These are phyloP conservation scores for Chaetomiaceae sp. DNA, from an alignment of 2,329 filamentous ascomycete species.

Conservation along the genomic window DNA sequence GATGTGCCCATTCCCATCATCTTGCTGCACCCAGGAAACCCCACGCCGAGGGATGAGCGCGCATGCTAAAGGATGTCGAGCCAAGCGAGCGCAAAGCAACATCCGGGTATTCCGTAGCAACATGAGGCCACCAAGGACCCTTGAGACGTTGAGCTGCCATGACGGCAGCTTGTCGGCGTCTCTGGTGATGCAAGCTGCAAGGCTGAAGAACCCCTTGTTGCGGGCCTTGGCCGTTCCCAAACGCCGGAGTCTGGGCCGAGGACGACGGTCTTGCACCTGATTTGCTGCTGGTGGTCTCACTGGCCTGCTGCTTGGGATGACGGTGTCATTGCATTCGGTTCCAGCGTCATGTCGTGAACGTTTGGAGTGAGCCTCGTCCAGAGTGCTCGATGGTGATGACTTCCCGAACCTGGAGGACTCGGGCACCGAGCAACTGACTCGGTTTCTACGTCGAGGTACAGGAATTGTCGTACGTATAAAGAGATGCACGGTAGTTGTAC, in stretches of 20 bases:
- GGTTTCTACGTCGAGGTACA: too few relatives aligned
- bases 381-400: not conserved
- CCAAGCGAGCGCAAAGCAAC: not conserved
- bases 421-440: not conserved
- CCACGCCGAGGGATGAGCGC: not conserved
- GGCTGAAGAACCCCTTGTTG: slow-evolving; percentile 3
- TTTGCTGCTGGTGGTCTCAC: slow-evolving; percentile 7
- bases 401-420: not conserved
- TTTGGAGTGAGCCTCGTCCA: not conserved
- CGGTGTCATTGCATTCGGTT: slow-evolving; percentile 9
- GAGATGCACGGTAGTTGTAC: too few relatives aligned
- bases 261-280: not conserved
- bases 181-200: slow-evolving; percentile 14
- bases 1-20: not conserved
- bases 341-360: slow-evolving; percentile 6
- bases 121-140: slow-evolving; percentile 7
- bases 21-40: not conserved
- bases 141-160: slow-evolving; percentile 6
- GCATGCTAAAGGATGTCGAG: not conserved
- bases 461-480: too few relatives aligned
- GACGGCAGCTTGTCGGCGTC: not conserved
- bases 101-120: not conserved
- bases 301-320: slow-evolving; percentile 15
- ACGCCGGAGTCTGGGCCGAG: slow-evolving; percentile 12
- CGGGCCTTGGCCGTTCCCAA: slow-evolving; percentile 8